Percentiles rank a stretch among this genome's conserved stretches.
Evolutionary conservation across 73 alveolate species (phyloP).

Genomic region (Paramecium pentaurelia): DNA sequence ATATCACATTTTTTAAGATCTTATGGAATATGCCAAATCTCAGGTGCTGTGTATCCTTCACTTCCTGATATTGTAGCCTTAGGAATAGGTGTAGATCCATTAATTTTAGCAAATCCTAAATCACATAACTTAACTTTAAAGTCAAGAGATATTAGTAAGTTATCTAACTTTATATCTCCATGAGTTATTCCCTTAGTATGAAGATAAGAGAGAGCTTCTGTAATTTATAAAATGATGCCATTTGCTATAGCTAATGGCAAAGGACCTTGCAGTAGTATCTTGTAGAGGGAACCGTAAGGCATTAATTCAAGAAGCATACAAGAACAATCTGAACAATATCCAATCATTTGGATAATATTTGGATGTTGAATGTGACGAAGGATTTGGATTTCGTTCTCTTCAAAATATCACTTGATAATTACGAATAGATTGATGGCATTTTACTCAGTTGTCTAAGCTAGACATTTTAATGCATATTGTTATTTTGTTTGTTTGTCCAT

Average conservation of each 20-base stretch:
- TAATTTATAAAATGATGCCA: not conserved
- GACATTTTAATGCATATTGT: not conserved
- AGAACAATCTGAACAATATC: constrained; percentile 27
- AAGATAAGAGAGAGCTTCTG: constrained; percentile 20
- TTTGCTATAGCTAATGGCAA: constrained; percentile 24
- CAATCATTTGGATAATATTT: not conserved
- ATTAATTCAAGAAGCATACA: constrained; percentile 28
- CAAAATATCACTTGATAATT: not conserved
- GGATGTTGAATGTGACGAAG: constrained; percentile 45
- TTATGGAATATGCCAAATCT: constrained; percentile 43
- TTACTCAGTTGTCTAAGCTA: constrained; percentile 3
- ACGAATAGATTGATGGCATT: constrained; percentile 44
- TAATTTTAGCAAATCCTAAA: constrained; percentile 13
- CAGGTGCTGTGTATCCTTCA: constrained; percentile 51
- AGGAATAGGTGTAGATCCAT: constrained; percentile 5
- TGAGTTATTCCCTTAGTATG: constrained; percentile 19
- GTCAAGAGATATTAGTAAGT: not conserved
- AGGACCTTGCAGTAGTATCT: not conserved
- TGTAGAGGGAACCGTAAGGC: constrained; percentile 33
- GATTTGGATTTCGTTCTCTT: constrained; percentile 42
- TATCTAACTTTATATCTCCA: constrained; percentile 41
- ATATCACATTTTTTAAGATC: constrained; percentile 32
- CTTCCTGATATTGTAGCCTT: constrained; percentile 32
- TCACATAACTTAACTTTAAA: constrained; percentile 16
- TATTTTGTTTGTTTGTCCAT: not conserved